Conservation (phyloP, 768 basidiomycete species). For the Lepiota subincarnata region DNA sequence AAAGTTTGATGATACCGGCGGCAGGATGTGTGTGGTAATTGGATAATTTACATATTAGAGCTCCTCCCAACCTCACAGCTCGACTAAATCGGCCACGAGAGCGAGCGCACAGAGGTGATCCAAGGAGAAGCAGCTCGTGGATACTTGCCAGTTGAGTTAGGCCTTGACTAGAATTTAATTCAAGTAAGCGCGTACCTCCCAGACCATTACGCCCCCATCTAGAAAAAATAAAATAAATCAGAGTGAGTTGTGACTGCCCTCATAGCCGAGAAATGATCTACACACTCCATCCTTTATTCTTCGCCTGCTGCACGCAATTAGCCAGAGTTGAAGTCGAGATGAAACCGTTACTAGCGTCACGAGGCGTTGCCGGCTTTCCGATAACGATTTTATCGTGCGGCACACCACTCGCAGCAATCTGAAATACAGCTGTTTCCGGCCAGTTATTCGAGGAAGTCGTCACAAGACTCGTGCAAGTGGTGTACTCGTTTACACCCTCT, state of each 20-base stretch:
- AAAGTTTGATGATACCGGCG: too few relatives aligned
- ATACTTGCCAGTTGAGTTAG: conserved; percentile 18
- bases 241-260: background rate
- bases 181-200: conserved; percentile 26
- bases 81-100: conserved; percentile 28
- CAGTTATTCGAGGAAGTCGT: conserved; percentile 53
- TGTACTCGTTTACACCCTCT: conserved; percentile 65
- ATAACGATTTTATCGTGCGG: conserved; percentile 64
- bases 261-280: conserved; percentile 9
- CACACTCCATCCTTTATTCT: conserved; percentile 65
- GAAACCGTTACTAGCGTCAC: conserved; percentile 58
- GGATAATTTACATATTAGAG: background rate
- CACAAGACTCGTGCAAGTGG: conserved; percentile 57
- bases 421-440: conserved; percentile 59
- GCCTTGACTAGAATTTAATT: background rate
- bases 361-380: conserved; percentile 59
- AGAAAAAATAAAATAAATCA: conserved; percentile 2
- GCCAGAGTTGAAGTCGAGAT: conserved; percentile 55
- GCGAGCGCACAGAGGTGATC: conserved; percentile 28
- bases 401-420: conserved; percentile 57
- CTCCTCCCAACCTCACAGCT: background rate
- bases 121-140: conserved; percentile 28
- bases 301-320: conserved; percentile 56
- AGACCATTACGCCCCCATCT: conserved; percentile 36
- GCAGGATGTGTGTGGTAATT: too few relatives aligned